Evolutionary conservation across 1,139 yeast species (phyloP).

Genomic region (Candida mesenterica): DNA sequence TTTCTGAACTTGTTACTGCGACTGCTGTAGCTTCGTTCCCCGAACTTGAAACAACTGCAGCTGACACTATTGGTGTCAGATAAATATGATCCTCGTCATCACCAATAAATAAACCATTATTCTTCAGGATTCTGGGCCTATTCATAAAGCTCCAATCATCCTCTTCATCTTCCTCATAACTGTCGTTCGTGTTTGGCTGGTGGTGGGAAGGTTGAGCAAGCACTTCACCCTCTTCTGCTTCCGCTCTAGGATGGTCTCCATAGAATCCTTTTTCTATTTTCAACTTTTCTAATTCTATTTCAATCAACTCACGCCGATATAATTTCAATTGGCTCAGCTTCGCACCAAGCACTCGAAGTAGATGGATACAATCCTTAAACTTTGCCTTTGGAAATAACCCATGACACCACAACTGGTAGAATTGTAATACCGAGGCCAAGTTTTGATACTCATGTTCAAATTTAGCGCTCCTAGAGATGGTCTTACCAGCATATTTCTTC

Average conservation of each 20-base stretch:
- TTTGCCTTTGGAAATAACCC: slow-evolving; percentile 75
- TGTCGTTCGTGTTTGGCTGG: slow-evolving; percentile 5
- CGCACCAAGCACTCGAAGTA: slow-evolving; percentile 33
- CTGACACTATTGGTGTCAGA: too few relatives aligned
- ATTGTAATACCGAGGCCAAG: slow-evolving; percentile 49
- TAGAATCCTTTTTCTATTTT: slow-evolving; percentile 34
- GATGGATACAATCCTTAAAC: slow-evolving; percentile 56
- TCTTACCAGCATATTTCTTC: slow-evolving; percentile 12
- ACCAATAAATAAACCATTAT: slow-evolving; percentile 27
- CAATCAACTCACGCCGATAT: slow-evolving; percentile 38
- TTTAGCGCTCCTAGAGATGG: slow-evolving; percentile 20
- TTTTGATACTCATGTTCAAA: slow-evolving; percentile 43
- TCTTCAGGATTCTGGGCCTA: slow-evolving; percentile 14
- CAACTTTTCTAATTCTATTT: slow-evolving; percentile 33
- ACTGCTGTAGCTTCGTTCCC: too few relatives aligned
- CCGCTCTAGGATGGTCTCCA: slow-evolving; percentile 9
- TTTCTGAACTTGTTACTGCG: too few relatives aligned
- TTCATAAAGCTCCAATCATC: slow-evolving; percentile 39
- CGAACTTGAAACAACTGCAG: too few relatives aligned
- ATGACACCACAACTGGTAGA: slow-evolving; percentile 86
- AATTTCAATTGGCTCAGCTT: slow-evolving; percentile 33
- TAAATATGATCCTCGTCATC: slow-evolving; percentile 22
- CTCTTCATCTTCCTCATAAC: slow-evolving; percentile 20
- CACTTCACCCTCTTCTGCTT: slow-evolving; percentile 2
- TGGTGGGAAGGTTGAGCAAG: slow-evolving; percentile 1